Evolutionary conservation across 176 grass and related monocot species (phyloP), one percentile per base, ranked within the genome.

Genomic region (Musa itinerans): DNA sequence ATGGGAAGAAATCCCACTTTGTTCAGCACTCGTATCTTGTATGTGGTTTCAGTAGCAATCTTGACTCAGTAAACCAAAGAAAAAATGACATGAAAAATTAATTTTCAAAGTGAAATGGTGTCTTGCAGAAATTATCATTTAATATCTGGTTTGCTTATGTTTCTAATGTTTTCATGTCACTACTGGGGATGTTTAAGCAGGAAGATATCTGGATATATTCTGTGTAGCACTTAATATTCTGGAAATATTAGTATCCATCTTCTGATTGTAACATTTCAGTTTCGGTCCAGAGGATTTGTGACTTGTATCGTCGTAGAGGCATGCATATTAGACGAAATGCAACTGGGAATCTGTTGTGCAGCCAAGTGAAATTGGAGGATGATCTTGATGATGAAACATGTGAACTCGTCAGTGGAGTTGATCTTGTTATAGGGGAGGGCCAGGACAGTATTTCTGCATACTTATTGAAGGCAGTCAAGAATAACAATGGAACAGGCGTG

Each of bases 401-500:
- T 68, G 95, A 99, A 66, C 78, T 99, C 63, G 95, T 99, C 53
- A 89, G 77, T 57, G 88, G 95, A 76, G 68, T 82, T 50, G 86
- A 99, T 76, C 34, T 99, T 51, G 74, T 91, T 19, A 87, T 99
- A 62, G 90, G 88, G 65, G 90, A 94, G 68, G 90, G 79, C 13
- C 80, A 84, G 63, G 86, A 91, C 77, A 70, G 82, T 49, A 68
- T 94, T 67, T 59, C 65, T 51, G 90, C 84, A 6, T 86, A 94
- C 79, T 87, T 99, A 15, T 61, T 94, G 21, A 87, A 83, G 68
- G 95, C 95, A 22, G 95, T 94, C 74, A 94, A 99, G 83, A 94
- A 99, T 83, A 99, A 99, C 83, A 99, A 99, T 67, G 90, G 90
- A 68, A 80, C 86, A 1, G 91, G 88, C 21, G 13, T 99, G 78